A percentile compares a stretch with the other conserved stretches of the same genome.
Evolutionary conservation across 2,329 filamentous ascomycete genomes (phyloP).

Genomic region (Neofusicoccum laricinum): DNA sequence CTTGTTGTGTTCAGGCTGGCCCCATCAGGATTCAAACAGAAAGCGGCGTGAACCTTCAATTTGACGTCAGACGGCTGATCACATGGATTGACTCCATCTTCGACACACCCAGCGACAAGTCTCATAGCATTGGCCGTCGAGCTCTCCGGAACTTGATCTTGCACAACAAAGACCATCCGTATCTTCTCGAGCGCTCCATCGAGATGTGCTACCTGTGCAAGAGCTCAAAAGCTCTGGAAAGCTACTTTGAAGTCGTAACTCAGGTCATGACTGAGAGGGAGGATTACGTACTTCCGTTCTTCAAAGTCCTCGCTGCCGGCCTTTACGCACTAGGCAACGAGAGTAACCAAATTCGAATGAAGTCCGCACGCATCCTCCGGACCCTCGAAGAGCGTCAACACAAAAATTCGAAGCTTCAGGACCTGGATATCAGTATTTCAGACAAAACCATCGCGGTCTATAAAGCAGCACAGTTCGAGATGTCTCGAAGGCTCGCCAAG

Average conservation of each 20-base stretch:
- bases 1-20: slow-evolving; percentile 41
- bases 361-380: slow-evolving; percentile 77
- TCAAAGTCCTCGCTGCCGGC: slow-evolving; percentile 84
- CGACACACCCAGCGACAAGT: slow-evolving; percentile 83
- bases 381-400: slow-evolving; percentile 79
- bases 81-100: slow-evolving; percentile 96
- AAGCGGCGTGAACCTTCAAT: slow-evolving; percentile 81
- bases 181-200: slow-evolving; percentile 85
- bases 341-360: slow-evolving; percentile 81
- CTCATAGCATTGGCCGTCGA: slow-evolving; percentile 83
- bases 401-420: slow-evolving; percentile 86
- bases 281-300: slow-evolving; percentile 83
- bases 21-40: slow-evolving; percentile 86
- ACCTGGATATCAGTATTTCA: slow-evolving; percentile 97
- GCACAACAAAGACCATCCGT: slow-evolving; percentile 83
- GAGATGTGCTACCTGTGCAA: slow-evolving; percentile 85
- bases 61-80: slow-evolving; percentile 88
- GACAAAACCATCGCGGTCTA: slow-evolving; percentile 98
- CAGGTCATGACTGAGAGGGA: slow-evolving; percentile 79
- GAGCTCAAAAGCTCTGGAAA: slow-evolving; percentile 78
- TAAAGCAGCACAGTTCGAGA: slow-evolving; percentile 95
- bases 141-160: slow-evolving; percentile 86
- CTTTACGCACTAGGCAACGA: slow-evolving; percentile 92
- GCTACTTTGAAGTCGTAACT: slow-evolving; percentile 90
- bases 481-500: slow-evolving; percentile 83